A percentile compares a stretch with the other conserved stretches of the same genome.
phyloP scores from a whole-genome alignment of 495 filamentous ascomycete species.

The Podospora sp. region DNA sequence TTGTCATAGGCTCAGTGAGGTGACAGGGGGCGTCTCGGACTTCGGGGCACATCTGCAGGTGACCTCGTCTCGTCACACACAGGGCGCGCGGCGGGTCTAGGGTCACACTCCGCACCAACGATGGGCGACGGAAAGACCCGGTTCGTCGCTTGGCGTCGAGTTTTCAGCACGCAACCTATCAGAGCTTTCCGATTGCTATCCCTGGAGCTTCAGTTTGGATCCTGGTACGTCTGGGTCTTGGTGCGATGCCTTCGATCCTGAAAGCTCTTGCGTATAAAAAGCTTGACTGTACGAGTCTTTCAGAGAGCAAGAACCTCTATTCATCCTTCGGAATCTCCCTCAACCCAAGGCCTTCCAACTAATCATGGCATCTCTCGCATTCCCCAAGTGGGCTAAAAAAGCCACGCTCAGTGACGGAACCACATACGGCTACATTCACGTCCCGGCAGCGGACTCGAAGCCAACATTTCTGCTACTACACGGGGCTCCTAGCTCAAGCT shows the following conservation, averaged over 20 bases:
- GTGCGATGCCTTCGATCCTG: too few relatives aligned
- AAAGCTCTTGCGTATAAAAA: too few relatives aligned
- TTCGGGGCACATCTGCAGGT: neutral
- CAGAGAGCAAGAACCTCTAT: too few relatives aligned
- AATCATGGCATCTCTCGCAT: constrained; percentile 21
- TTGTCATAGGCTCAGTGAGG: neutral
- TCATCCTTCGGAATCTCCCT: too few relatives aligned
- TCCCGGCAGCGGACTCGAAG: constrained; percentile 25
- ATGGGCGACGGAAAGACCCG: neutral
- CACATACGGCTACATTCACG: constrained; percentile 39
- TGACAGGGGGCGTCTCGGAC: neutral
- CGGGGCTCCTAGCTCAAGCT: constrained; percentile 46
- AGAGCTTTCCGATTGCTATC: neutral
- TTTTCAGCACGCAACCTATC: neutral
- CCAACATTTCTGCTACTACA: constrained; percentile 49
- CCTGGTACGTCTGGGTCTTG: too few relatives aligned
- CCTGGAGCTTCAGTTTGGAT: neutral
- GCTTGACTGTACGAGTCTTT: too few relatives aligned
- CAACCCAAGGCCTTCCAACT: too few relatives aligned
- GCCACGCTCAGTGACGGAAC: constrained; percentile 27
- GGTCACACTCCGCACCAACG: neutral
- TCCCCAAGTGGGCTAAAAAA: constrained; percentile 21
- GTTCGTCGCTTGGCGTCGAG: neutral
- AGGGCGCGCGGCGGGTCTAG: neutral
- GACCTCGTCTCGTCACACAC: neutral